Evolutionary conservation across 306 rosid genomes (phyloP), one percentile per base, ranked within the genome.

Genomic region (Sindora glabra): DNA sequence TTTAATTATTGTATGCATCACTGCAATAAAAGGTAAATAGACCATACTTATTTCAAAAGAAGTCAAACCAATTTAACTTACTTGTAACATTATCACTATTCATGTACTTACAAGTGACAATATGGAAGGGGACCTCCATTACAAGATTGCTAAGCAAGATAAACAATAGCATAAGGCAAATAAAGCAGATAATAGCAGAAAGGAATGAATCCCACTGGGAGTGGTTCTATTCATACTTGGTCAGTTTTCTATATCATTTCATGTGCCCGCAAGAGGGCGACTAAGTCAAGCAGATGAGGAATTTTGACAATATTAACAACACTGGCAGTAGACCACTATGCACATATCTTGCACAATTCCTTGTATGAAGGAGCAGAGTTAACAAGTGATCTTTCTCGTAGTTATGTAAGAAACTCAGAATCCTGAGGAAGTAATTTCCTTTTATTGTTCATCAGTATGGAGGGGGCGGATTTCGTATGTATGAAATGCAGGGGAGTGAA

Each of bases 311-410:
- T 45, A 38, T 22, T 41, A 47, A 42, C 16, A 47, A 62, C 21
- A 38, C 30, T 22, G 45, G 55, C 24, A 55, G 65, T 58, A 54
- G 58, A 1, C 57, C 14, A 27, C 64, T 79, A 16, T 49, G 67
- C 72, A 72, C 22, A 30, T 24, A 48, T 54, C 64, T 48, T 59
- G 48, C 56, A 68, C 60, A 39, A 68, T 80, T 70, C 47, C 48
- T 54, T 41, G 40, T 54, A 48, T 38, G 51, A 36, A 45, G 64
- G n/a, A 54, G 29, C 56, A 50, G 13, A 59, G 68, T 58, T 55
- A 44, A 36, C 55, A 68, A 67, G 48, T n/a, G n/a, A 5, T 27
- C 30, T 60, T 7, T 10, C 1, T 10, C 8, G 14, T 40, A 30
- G 73, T 53, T 41, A 45, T 60, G 61, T 67, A 52, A 29, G 34